These are phyloP conservation scores for Calocybe gangraenosa DNA, from an alignment of 768 basidiomycete genomes.

Conservation along the genomic window DNA sequence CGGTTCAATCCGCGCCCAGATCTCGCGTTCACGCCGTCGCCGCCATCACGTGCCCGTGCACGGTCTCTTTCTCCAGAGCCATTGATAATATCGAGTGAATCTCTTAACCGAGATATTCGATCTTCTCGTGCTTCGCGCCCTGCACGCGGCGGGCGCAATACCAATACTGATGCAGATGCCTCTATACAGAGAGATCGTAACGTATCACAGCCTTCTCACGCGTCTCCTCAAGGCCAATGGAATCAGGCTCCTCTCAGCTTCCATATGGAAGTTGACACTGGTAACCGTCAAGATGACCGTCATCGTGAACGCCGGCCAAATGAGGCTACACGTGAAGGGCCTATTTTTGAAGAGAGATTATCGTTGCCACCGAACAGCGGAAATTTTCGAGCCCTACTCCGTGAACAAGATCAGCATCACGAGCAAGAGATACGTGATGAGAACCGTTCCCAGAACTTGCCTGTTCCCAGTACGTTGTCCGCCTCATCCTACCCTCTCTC, in stretches of 20 bases:
- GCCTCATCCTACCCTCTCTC: constrained; percentile 42
- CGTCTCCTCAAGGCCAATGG: constrained; percentile 23
- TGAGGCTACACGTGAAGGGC: constrained; percentile 10
- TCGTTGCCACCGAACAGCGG: constrained; percentile 19
- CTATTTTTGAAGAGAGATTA: constrained; percentile 20
- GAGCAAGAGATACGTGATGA: constrained; percentile 23
- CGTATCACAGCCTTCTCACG: constrained; percentile 11
- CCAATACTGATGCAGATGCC: constrained; percentile 26
- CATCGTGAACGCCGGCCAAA: constrained; percentile 6
- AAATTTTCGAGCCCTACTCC: constrained; percentile 23
- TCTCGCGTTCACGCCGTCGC: constrained; percentile 22
- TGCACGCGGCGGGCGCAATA: constrained; percentile 23
- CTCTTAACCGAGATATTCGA: constrained; percentile 21
- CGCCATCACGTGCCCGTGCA: constrained; percentile 24
- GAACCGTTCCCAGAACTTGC: constrained; percentile 30
- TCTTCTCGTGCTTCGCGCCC: constrained; percentile 21
- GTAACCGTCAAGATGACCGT: constrained; percentile 18
- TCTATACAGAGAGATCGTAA: constrained; percentile 24
- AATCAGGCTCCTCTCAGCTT: constrained; percentile 16
- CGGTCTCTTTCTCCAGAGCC: constrained; percentile 25
- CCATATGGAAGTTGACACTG: constrained; percentile 18
- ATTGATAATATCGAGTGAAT: constrained; percentile 12
- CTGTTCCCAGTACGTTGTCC: constrained; percentile 61
- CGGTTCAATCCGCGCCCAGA: constrained; percentile 16
- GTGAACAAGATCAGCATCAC: constrained; percentile 25